phyloP scores from a whole-genome alignment of 2,329 filamentous ascomycete genomes.

The Trichoderma atrobrunneum region DNA sequence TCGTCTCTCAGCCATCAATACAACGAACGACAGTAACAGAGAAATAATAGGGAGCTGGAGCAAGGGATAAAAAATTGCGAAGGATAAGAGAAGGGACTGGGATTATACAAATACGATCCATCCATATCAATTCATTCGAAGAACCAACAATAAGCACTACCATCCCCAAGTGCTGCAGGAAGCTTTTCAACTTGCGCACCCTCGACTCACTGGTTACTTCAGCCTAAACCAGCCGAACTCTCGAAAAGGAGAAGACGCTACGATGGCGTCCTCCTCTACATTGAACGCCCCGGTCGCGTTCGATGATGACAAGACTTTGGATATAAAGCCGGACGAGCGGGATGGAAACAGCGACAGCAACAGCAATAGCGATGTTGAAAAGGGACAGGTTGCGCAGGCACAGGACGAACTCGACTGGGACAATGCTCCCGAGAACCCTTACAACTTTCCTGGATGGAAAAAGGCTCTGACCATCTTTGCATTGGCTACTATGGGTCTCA shows the following conservation, averaged over 20 bases:
- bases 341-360: slow-evolving; percentile 6
- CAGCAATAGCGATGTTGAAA: slow-evolving; percentile 13
- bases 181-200: neutral
- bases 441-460: slow-evolving; percentile 47
- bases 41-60: neutral
- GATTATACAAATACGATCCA: neutral
- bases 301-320: slow-evolving; percentile 4
- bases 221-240: neutral
- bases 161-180: neutral
- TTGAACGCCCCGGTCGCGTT: neutral
- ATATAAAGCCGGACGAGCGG: neutral
- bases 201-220: neutral
- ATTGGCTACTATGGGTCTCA: slow-evolving; percentile 39
- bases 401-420: slow-evolving; percentile 9
- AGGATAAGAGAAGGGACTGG: neutral
- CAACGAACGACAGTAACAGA: neutral
- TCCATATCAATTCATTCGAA: neutral
- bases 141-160: neutral
- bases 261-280: neutral
- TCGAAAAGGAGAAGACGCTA: neutral
- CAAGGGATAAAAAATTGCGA: neutral
- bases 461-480: slow-evolving; percentile 41
- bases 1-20: neutral
- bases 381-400: neutral
- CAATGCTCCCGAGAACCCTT: slow-evolving; percentile 38